Evolutionary conservation across 1,139 yeast genomes (phyloP).

Genomic region (Sugiyamaella paludigena): DNA sequence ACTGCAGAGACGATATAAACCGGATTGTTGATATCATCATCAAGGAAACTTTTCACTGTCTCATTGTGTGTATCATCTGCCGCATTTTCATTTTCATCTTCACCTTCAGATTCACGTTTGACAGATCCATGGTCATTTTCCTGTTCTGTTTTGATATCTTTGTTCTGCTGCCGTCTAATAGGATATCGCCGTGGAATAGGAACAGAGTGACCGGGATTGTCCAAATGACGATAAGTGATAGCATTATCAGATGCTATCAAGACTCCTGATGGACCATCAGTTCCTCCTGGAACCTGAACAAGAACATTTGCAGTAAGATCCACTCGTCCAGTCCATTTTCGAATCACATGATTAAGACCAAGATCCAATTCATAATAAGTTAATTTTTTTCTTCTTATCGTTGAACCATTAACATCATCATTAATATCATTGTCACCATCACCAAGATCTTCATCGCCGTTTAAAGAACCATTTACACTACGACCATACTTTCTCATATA

Average conservation of each 20-base stretch:
- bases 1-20: slow-evolving; percentile 53
- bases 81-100: not conserved
- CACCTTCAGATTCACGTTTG: not conserved
- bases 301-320: slow-evolving; percentile 45
- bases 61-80: not conserved
- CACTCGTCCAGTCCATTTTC: slow-evolving; percentile 46
- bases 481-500: slow-evolving; percentile 10
- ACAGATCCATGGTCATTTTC: not conserved
- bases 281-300: slow-evolving; percentile 49
- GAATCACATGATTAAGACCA: slow-evolving; percentile 74
- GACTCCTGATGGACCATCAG: slow-evolving; percentile 61
- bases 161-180: not conserved
- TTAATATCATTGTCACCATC: slow-evolving; percentile 24
- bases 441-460: slow-evolving; percentile 1
- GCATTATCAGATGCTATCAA: slow-evolving; percentile 49
- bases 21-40: slow-evolving; percentile 31
- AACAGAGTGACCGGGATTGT: slow-evolving; percentile 39
- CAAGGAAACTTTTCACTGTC: slow-evolving; percentile 10
- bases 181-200: slow-evolving; percentile 51
- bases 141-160: not conserved
- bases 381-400: slow-evolving; percentile 39
- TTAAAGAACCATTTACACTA: slow-evolving; percentile 2
- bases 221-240: slow-evolving; percentile 46
- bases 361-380: slow-evolving; percentile 79
- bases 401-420: slow-evolving; percentile 28